Evolutionary conservation across 345 rosid genomes (phyloP), one percentile per base, ranked within the genome.

Genomic region (Corchorus capsularis): DNA sequence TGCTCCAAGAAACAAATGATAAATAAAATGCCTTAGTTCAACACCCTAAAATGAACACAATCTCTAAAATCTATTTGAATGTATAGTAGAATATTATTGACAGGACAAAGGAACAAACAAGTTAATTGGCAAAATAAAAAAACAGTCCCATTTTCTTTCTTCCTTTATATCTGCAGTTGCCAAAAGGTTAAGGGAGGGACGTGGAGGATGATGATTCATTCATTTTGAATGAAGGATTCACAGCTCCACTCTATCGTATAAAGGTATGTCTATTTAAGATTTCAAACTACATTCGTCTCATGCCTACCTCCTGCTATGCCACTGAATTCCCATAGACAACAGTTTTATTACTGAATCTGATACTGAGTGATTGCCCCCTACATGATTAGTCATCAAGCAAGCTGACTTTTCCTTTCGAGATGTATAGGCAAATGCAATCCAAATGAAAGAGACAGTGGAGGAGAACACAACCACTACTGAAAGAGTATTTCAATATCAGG

Each of bases 401-500:
- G 20, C 32, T 78, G 59, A 45, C 19, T 63, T 45, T 17, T 52
- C 61, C 60, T 69, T 69, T 52, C 17, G 81, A 62, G 70, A 64
- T 85, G 86, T 85, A 96, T n/a, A n/a, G n/a, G 99, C 98, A 14
- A 96, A 96, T 88, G 97, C 98, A 45, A 96, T 96, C 87, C 99
- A 96, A 82, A 91, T 96, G 99, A 96, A 96, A 89, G 99, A 96
- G 87, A 96, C 98, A 0, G 98, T 96, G 50, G 99, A 96, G 79
- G 99, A 96, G 85, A 93, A 93, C 84, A 90, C 97, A 55, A 93
- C 95, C 81, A 96, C 99, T 52, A 96, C 99, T 0, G 97, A 96
- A 75, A 89, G 97, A 89, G 99, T 96, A 73, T 96, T 96, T 84
- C 99, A 96, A 77, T 96, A 96, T 84, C 99, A 96, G 99, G 99